Evolutionary conservation across 2,329 filamentous ascomycete genomes (phyloP).

Genomic region (Colletotrichum liaoningense): DNA sequence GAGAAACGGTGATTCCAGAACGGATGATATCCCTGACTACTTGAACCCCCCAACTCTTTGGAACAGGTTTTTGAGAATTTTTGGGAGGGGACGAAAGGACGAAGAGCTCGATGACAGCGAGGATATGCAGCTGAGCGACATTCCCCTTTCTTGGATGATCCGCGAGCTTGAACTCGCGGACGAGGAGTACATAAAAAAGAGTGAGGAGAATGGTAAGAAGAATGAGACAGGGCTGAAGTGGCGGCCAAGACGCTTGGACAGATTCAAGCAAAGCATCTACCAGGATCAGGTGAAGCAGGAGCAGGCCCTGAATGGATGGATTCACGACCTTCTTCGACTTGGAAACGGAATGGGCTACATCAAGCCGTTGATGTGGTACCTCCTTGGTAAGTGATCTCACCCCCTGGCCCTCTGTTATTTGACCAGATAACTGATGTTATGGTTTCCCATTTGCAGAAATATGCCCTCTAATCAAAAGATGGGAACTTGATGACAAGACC

Average conservation of each 20-base stretch:
- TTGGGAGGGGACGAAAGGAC: slow-evolving; percentile 29
- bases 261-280: slow-evolving; percentile 39
- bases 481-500: slow-evolving; percentile 47
- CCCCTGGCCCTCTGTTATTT: no score
- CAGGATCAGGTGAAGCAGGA: slow-evolving; percentile 40
- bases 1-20: not conserved
- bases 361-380: slow-evolving; percentile 53
- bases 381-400: slow-evolving; percentile 55
- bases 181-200: slow-evolving; percentile 34
- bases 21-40: slow-evolving; percentile 31
- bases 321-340: slow-evolving; percentile 53
- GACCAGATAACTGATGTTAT: no score
- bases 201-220: not conserved
- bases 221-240: not conserved
- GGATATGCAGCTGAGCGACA: slow-evolving; percentile 58
- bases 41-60: not conserved
- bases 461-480: slow-evolving; percentile 51
- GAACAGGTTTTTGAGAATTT: not conserved
- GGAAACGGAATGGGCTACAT: slow-evolving; percentile 50
- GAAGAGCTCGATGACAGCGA: slow-evolving; percentile 44
- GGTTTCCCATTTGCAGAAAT: not conserved
- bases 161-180: slow-evolving; percentile 55
- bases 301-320: slow-evolving; percentile 39
- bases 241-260: slow-evolving; percentile 31
- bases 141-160: slow-evolving; percentile 64